Conservation (phyloP, 1,284 basidiomycete genomes). For the Microbotryomycetes sp. region DNA sequence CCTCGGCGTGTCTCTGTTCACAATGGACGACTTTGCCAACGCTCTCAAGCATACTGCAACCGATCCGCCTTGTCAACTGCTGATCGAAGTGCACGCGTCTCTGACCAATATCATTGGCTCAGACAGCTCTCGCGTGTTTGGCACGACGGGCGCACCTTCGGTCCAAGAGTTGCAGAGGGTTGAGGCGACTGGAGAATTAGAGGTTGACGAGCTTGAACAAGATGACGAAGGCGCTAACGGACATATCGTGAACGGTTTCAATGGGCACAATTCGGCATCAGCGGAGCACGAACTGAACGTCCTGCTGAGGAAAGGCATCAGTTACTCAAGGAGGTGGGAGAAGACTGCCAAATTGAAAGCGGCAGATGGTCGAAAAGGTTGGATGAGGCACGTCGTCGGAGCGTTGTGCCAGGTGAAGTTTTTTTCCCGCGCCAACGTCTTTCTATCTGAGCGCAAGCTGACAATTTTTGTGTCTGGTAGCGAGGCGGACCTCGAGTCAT, state of each 20-base stretch:
- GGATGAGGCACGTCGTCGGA: constrained; percentile 30
- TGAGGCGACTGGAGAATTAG: constrained; percentile 1
- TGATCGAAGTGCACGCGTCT: constrained; percentile 80
- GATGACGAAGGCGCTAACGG: neutral
- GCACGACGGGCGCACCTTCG: constrained; percentile 19
- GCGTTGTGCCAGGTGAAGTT: constrained; percentile 24
- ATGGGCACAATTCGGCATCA: neutral
- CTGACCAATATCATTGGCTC: constrained; percentile 77
- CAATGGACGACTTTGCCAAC: constrained; percentile 86
- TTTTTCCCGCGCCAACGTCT: neutral
- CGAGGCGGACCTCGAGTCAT: constrained; percentile 23
- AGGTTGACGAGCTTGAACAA: constrained; percentile 17
- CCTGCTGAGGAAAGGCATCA: constrained; percentile 23
- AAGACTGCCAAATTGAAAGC: constrained; percentile 29
- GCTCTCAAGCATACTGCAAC: constrained; percentile 67
- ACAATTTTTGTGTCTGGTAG: neutral
- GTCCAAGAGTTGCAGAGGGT: neutral
- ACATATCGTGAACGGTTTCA: constrained; percentile 4
- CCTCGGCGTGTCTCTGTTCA: constrained; percentile 79
- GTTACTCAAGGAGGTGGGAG: constrained; percentile 30
- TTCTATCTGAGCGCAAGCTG: neutral
- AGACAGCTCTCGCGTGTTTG: constrained; percentile 54
- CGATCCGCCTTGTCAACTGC: constrained; percentile 65
- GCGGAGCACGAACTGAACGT: constrained; percentile 9
- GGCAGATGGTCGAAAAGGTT: constrained; percentile 19